A percentile compares a stretch with the other conserved stretches of the same genome.
Conservation (phyloP, 1,139 yeast species). For the Lodderomyces jiufengensis region DNA sequence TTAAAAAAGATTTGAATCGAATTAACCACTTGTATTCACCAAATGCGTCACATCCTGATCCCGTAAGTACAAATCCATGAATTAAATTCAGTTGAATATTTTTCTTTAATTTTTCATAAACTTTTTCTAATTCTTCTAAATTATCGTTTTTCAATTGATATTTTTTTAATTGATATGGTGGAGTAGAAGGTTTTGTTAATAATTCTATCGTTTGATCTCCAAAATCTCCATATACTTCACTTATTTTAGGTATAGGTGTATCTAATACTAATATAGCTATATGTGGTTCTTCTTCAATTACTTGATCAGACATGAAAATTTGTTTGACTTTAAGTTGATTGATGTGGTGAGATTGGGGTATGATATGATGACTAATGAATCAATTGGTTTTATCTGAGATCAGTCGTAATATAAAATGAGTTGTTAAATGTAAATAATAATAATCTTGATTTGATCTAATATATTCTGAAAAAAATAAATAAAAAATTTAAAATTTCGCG, state of each 20-base stretch:
- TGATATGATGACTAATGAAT: no score
- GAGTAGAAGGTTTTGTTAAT: constrained; percentile 16
- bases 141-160: constrained; percentile 35
- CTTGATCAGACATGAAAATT: no score
- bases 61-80: constrained; percentile 55
- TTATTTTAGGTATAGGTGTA: constrained; percentile 30
- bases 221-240: constrained; percentile 44
- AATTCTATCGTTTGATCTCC: constrained; percentile 45
- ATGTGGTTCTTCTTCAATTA: constrained; percentile 15
- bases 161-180: constrained; percentile 18
- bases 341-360: no score
- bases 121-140: constrained; percentile 6
- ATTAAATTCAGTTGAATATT: constrained; percentile 32
- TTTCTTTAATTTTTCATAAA: constrained; percentile 9
- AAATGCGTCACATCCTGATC: constrained; percentile 61
- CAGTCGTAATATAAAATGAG: no score
- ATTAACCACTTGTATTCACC: constrained; percentile 53
- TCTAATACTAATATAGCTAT: constrained; percentile 49
- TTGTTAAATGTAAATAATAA: no score
- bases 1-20: constrained; percentile 42
- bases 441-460: no score
- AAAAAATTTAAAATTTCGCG: no score
- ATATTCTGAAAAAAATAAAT: no score
- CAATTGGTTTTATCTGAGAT: not conserved
- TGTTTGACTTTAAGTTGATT: no score